phyloP scores from a whole-genome alignment of 352 stramenopile species.

The Phytophthora melonis region DNA sequence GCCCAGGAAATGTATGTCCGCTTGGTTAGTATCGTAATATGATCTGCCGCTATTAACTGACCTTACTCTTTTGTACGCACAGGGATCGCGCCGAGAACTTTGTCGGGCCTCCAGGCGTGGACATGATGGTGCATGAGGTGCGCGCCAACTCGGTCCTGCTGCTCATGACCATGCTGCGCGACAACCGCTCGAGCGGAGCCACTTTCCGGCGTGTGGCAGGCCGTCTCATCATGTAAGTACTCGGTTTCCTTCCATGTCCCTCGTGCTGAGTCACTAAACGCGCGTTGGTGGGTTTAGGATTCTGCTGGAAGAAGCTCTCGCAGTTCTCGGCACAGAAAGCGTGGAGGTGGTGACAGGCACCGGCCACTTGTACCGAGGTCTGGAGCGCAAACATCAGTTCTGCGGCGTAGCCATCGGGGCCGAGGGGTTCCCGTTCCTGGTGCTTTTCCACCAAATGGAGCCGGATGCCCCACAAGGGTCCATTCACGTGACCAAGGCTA shows the following conservation, averaged over 20 bases:
- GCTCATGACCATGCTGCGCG: constrained; percentile 59
- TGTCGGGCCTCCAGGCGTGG: constrained; percentile 26
- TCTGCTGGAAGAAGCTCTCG: constrained; percentile 64
- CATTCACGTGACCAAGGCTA: constrained; percentile 33
- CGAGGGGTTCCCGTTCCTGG: constrained; percentile 54
- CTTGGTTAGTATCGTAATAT: neutral
- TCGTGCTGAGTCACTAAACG: neutral
- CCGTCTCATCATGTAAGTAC: constrained; percentile 57
- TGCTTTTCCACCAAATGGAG: constrained; percentile 64
- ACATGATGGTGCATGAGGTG: constrained; percentile 55
- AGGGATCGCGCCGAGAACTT: constrained; percentile 52
- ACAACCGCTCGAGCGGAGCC: constrained; percentile 35
- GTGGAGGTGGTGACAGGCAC: constrained; percentile 47
- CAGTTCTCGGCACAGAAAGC: constrained; percentile 36
- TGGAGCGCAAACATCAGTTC: constrained; percentile 30
- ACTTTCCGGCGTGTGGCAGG: constrained; percentile 52
- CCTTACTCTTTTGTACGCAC: neutral
- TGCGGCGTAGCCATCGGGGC: constrained; percentile 56
- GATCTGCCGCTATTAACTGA: neutral
- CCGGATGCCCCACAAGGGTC: constrained; percentile 45
- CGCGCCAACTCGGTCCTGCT: constrained; percentile 52
- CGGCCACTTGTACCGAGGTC: constrained; percentile 43
- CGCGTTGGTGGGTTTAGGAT: constrained; percentile 38
- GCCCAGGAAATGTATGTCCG: constrained; percentile 53
- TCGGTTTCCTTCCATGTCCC: neutral